These are phyloP conservation scores for Berkeleyomyces rouxiae DNA, from an alignment of 2,329 filamentous ascomycete species.

Conservation along the genomic window DNA sequence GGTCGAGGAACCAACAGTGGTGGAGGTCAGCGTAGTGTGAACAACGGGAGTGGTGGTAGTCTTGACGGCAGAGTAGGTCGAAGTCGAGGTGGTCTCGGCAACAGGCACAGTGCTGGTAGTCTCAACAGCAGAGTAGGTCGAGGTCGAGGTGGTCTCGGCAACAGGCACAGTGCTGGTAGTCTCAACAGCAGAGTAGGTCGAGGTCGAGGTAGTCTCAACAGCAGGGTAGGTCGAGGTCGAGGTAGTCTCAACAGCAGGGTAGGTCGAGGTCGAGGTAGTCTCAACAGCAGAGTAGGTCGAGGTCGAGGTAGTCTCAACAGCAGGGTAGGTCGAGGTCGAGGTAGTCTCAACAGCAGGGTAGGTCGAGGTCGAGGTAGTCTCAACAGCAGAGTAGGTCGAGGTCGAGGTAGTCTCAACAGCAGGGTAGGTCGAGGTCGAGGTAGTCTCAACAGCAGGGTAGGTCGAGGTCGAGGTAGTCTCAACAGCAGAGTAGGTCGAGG, in stretches of 20 bases:
- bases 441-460: too few species aligned
- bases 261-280: conserved; percentile 11
- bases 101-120: conserved; percentile 13
- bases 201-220: conserved; percentile 9
- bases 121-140: conserved; percentile 14
- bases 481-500: too few species aligned
- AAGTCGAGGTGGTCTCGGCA: conserved; percentile 13
- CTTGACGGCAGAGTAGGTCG: conserved; percentile 11
- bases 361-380: too few species aligned
- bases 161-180: conserved; percentile 15
- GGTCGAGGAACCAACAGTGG: conserved; percentile 12
- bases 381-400: too few species aligned
- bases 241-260: conserved; percentile 10
- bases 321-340: conserved; percentile 10
- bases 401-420: too few species aligned
- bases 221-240: conserved; percentile 12
- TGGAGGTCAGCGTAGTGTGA: conserved; percentile 14
- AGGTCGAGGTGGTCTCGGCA: conserved; percentile 12
- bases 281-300: conserved; percentile 10
- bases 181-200: too few species aligned
- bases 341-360: conserved; percentile 9
- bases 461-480: too few species aligned
- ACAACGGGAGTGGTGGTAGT: conserved; percentile 14
- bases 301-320: conserved; percentile 9
- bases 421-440: too few species aligned